Percentiles rank a stretch among this genome's conserved stretches.
Conservation (phyloP, 257 asterid genomes). For the Paulownia fortunei region DNA sequence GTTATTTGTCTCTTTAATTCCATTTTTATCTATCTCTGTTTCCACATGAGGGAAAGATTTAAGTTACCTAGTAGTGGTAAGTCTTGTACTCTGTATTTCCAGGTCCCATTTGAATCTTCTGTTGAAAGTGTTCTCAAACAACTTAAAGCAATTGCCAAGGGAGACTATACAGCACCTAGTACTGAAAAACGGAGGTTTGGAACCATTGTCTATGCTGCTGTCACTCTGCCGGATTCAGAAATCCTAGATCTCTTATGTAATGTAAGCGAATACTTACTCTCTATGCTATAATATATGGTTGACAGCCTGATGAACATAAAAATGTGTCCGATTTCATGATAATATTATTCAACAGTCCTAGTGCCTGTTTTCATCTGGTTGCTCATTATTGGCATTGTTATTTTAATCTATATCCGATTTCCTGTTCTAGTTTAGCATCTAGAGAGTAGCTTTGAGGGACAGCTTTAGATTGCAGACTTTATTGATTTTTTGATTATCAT, state of each 20-base stretch:
- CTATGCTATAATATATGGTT: background rate
- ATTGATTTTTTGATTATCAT: constrained; percentile 11
- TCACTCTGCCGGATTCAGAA: constrained; percentile 75
- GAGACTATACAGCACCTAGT: constrained; percentile 71
- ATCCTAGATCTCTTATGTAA: constrained; percentile 53
- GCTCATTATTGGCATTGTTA: background rate
- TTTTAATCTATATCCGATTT: background rate
- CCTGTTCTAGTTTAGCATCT: background rate
- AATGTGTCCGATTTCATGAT: background rate
- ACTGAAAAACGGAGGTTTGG: constrained; percentile 71
- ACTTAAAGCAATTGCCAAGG: constrained; percentile 74
- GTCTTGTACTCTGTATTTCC: constrained; percentile 29
- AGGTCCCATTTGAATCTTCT: constrained; percentile 81
- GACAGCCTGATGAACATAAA: background rate
- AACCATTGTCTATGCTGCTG: constrained; percentile 77
- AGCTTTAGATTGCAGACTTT: background rate
- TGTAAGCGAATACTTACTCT: constrained; percentile 50
- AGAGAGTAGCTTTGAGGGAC: background rate
- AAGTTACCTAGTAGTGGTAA: background rate
- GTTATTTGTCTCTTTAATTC: background rate
- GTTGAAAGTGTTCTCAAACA: constrained; percentile 70
- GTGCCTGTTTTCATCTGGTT: background rate
- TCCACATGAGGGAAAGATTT: background rate
- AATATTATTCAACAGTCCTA: background rate
- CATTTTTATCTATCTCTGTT: background rate